Base-by-base conservation (phyloP, 202 grass and related monocot species). In the Miscanthus sacchariflorus region DNA sequence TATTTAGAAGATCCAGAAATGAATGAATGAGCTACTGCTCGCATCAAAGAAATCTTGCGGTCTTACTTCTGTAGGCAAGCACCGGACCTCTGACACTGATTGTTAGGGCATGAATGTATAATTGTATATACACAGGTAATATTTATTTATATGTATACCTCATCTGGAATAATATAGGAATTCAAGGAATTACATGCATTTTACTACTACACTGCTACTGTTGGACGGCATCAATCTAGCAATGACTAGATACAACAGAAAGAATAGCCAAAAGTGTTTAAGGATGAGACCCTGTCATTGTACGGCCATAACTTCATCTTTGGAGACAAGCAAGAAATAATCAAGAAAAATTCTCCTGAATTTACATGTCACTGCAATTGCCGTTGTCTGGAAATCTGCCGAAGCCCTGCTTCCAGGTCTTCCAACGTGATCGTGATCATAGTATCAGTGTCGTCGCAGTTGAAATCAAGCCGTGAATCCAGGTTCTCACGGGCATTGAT, bases 401-500 rank as follows among this genome's bases (percentile, higher is more conserved):
- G 64, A 84, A 98, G 87, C 28, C 93, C 96, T 50, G 88, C 91
- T 88, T 96, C 89, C 66, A 98, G 84, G 76, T 98, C 96, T 80
- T 96, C 96, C 74, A 95, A 49, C 25, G 74, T 89, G 84, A 98
- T 91, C 3, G 91, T 98, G 82, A 98, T 85, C 65, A 98, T 89
- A 2, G 74, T 81, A 71, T 96, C 88, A 8, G 42, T 54, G 76
- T 96, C 83, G 2, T 90, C 66, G 8, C 92, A 94, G 78, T 89
- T 90, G 75, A 98, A 98, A 92, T 96, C 94, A 11, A 96, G 90
- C 18, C 96, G 82, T 39, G 93, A 88, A 70, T 98, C 96, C 64
- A 98, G 91, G 70, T 91, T 95, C 72, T 98, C 96, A n/a, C 96
- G 87, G 9, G 93, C 94, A 87, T 94, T 96, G 78, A 77, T 66